Conservation (phyloP, 805 yeast genomes). For the Candida parachauliodes region DNA sequence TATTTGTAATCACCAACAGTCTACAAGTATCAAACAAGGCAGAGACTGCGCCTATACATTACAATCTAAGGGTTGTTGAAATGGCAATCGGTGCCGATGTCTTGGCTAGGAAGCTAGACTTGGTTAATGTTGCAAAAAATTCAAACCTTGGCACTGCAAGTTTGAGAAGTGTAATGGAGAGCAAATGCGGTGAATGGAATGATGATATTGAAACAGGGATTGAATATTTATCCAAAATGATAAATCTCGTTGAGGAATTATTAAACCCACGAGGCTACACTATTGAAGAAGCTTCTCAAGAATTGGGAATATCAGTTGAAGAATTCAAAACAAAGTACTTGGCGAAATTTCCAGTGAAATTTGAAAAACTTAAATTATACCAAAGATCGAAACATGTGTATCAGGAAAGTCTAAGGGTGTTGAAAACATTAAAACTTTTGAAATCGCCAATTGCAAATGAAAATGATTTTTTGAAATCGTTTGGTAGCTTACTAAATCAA, state of each 20-base stretch:
- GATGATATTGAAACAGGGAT: constrained; percentile 41
- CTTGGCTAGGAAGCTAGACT: constrained; percentile 46
- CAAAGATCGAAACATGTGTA: constrained; percentile 62
- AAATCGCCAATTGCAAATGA: constrained; percentile 20
- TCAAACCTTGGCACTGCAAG: constrained; percentile 57
- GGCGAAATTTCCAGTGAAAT: constrained; percentile 53
- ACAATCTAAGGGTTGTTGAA: constrained; percentile 70
- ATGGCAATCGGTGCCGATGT: constrained; percentile 64
- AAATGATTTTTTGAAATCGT: constrained; percentile 32
- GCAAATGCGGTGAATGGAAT: constrained; percentile 45
- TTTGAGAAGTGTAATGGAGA: constrained; percentile 59
- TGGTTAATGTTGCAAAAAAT: constrained; percentile 39
- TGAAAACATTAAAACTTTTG: constrained; percentile 45
- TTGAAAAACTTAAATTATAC: constrained; percentile 51
- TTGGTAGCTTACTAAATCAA: constrained; percentile 57
- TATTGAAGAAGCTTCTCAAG: constrained; percentile 43
- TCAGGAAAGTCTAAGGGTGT: constrained; percentile 57
- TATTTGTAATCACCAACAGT: constrained; percentile 62
- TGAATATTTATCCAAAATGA: constrained; percentile 36
- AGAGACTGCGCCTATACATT: constrained; percentile 67
- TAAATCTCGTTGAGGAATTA: constrained; percentile 45
- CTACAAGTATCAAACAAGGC: constrained; percentile 60
- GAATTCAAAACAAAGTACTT: constrained; percentile 46
- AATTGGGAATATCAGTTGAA: constrained; percentile 38
- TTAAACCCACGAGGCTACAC: constrained; percentile 38